Base-by-base conservation (phyloP, 2,329 filamentous ascomycete species). In the Botrytis deweyae region DNA sequence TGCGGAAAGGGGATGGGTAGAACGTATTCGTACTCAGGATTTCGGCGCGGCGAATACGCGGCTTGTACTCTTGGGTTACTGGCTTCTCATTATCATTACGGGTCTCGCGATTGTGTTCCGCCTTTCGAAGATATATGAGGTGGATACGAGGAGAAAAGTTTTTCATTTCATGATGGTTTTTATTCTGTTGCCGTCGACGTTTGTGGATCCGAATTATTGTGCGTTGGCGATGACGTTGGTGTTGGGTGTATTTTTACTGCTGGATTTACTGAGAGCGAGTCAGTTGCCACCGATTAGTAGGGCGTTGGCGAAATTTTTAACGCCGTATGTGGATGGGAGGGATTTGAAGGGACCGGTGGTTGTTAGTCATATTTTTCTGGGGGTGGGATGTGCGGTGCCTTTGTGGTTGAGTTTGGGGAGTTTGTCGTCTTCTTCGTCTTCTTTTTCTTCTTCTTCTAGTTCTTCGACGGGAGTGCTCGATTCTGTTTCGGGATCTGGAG, bases 91-190 rank as follows among this genome's bases (percentile, higher is more conserved):
- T 72, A 87, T 98, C 25, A 81, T 88, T 25, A 81, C 89, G 1
- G 96, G 95, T 0, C 86, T 98, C 52, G 84, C 90, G 16, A 86
- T 93, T 6, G 93, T 98, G 12, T 89, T 96, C 70, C 89, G 87
- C 61, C 87, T 97, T 55, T 93, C 92, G 59, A 86, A 90, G 4
- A 85, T 93, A 68, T 95, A 93, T 77, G 95, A 98, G 83, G 95
- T 99, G 65, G 96, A 99, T 83, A 99, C 96, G 1, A 89, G 96
- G 68, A 90, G 96, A 69, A 99, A 99, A 83, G 93, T 98, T 38
- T 99, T 99, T 82, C 96, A 99, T 82, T 97, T 97, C 78, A 97
- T 95, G 88, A 98, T 98, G 92, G 95, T 98, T 12, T 90, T 90
- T 73, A 98, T 99, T 93, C 91, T 99, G 73, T 87, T 98, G 2